Conservation (phyloP, 2,329 filamentous ascomycete species). For the Fusarium begoniae region DNA sequence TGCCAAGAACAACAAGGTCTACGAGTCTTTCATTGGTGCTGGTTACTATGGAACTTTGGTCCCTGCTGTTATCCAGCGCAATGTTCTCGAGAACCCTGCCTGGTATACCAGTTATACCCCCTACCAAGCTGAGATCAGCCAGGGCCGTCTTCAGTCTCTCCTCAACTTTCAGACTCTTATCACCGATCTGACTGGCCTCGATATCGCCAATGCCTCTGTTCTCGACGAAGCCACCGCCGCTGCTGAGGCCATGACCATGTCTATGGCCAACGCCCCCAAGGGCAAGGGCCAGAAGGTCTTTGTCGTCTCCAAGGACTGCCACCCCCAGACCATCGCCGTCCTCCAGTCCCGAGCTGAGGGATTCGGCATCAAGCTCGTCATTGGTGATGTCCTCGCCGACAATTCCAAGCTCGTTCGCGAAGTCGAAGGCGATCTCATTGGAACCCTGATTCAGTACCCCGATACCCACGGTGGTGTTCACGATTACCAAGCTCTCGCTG, state of each 20-base stretch:
- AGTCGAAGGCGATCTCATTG: constrained; percentile 82
- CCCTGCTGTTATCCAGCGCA: constrained; percentile 90
- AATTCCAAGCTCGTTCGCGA: constrained; percentile 72
- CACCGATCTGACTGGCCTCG: constrained; percentile 84
- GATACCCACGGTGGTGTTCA: constrained; percentile 86
- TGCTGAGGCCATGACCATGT: constrained; percentile 93
- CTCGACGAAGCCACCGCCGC: constrained; percentile 92
- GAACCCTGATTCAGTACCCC: constrained; percentile 92
- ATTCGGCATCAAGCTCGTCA: constrained; percentile 83
- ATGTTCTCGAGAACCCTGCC: constrained; percentile 89
- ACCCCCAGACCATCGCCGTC: constrained; percentile 88
- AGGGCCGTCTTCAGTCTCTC: constrained; percentile 89
- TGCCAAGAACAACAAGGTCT: constrained; percentile 48
- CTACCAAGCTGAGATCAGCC: constrained; percentile 97
- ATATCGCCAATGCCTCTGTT: constrained; percentile 90
- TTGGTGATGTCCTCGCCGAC: constrained; percentile 76
- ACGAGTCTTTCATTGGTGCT: constrained; percentile 80
- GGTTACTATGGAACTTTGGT: constrained; percentile 89
- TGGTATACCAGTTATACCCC: constrained; percentile 99
- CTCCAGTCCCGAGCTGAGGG: constrained; percentile 86
- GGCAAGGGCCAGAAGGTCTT: constrained; percentile 81
- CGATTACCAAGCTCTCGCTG: constrained; percentile 77
- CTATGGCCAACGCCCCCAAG: constrained; percentile 70
- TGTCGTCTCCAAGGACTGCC: constrained; percentile 82
- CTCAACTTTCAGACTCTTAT: constrained; percentile 97